Base-by-base conservation (phyloP, 306 rosid genomes). In the Lotus japonicus region DNA sequence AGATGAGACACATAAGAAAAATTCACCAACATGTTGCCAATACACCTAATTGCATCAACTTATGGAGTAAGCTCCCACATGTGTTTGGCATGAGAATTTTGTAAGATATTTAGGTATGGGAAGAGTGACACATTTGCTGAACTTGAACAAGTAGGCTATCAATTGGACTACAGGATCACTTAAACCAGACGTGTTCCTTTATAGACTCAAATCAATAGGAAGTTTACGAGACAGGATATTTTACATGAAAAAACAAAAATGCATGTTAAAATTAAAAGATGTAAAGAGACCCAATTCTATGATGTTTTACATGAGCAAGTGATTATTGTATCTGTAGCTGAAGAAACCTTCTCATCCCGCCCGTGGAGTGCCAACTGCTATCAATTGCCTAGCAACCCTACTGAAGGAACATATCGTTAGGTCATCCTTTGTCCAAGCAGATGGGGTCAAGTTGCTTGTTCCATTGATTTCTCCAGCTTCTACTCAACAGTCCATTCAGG, bases 401-500 rank as follows among this genome's bases (percentile, higher is more conserved):
- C 92, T 95, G 15, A 95, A 88, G 90, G 99, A 95, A 83, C 95
- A 88, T 35, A 76, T 87, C 10, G 97, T 88, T 74, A 87, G 96
- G 75, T 90, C 89, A 68, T 84, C 88, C 68, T 95, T 95, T 85
- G 95, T 90, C 70, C 88, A 83, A 79, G 85, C 87, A 7, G 97
- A 95, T 58, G 97, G 99, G 69, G 88, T 90, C 81, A 95, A 88
- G 82, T 77, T 95, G 85, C 96, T 95, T 55, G 77, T 88, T 76
- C 97, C 99, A 67, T 84, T 95, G 70, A 85, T 95, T 67, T 55
- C 90, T 74, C 99, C 99, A 11, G 99, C 97, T 73, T 90, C 97
- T 68, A 90, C 97, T 42, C 99, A 88, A 81, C 99, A 90, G 63
- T 90, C 97, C 51, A 90, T 87, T 74, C 99, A 95, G 95, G 99